Evolutionary conservation across 306 rosid species (phyloP).

Genomic region (Medicago ruthenica): DNA sequence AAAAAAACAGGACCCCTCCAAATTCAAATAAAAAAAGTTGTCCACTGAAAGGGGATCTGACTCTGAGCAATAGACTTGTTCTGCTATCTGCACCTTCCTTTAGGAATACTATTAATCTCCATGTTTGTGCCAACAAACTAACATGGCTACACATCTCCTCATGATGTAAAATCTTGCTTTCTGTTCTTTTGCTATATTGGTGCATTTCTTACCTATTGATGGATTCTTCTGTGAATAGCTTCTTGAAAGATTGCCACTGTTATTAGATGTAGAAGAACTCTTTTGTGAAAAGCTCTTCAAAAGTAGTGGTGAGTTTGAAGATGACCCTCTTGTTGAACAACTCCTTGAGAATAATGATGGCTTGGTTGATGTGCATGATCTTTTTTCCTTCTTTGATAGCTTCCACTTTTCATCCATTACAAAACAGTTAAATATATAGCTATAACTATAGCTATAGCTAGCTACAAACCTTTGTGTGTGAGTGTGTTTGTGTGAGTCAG

Average conservation of each 20-base stretch:
- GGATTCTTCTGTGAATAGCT: constrained; percentile 76
- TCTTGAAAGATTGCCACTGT: constrained; percentile 53
- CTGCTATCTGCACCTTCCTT: constrained; percentile 28
- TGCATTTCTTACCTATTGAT: constrained; percentile 74
- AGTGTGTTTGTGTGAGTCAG: constrained; percentile 5
- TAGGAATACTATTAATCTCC: constrained; percentile 49
- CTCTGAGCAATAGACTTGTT: not conserved
- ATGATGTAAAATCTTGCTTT: constrained; percentile 96
- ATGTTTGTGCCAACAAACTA: constrained; percentile 97
- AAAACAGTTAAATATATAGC: constrained; percentile 1
- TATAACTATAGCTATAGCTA: constrained; percentile 11
- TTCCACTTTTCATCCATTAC: constrained; percentile 89
- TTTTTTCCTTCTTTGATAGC: constrained; percentile 70
- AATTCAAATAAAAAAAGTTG: constrained; percentile 41
- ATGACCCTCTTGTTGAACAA: constrained; percentile 64
- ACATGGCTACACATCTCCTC: constrained; percentile 93
- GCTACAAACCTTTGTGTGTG: not conserved
- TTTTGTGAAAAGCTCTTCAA: constrained; percentile 68
- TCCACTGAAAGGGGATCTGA: constrained; percentile 42
- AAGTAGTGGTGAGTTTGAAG: constrained; percentile 69
- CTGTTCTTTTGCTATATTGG: constrained; percentile 83
- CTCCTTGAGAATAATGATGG: constrained; percentile 71
- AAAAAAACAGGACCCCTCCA: constrained; percentile 36
- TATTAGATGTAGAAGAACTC: constrained; percentile 57
- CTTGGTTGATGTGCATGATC: constrained; percentile 50